Percentiles rank a stretch among this genome's conserved stretches.
These are phyloP conservation scores for Tulasnella sp. DNA, from an alignment of 768 basidiomycete genomes.

Conservation along the genomic window DNA sequence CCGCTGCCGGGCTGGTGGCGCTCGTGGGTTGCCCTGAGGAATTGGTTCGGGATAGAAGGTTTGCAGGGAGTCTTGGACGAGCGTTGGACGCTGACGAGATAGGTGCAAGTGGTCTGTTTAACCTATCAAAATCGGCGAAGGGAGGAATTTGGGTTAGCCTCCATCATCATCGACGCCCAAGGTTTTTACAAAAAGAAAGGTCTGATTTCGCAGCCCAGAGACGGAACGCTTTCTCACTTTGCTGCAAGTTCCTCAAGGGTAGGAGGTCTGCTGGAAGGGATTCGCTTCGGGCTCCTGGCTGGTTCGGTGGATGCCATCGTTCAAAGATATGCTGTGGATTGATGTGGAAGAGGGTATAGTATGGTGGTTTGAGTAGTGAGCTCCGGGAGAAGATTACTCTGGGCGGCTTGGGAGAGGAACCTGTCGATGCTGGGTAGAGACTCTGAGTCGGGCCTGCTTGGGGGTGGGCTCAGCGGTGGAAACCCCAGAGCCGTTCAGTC, in stretches of 20 bases:
- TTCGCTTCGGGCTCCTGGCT: background rate
- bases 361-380: background rate
- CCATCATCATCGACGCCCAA: background rate
- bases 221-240: background rate
- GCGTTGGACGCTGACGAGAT: background rate
- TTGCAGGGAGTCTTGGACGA: background rate
- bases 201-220: background rate
- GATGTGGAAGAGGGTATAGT: background rate
- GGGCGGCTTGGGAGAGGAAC: background rate
- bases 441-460: background rate
- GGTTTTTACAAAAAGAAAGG: background rate
- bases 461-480: background rate
- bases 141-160: background rate
- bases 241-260: background rate
- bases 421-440: background rate
- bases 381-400: background rate
- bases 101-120: background rate
- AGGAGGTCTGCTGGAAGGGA: background rate
- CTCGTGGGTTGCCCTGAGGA: no score
- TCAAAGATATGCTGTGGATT: background rate
- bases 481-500: background rate
- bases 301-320: background rate
- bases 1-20: background rate
- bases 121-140: background rate
- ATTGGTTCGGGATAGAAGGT: background rate